phyloP scores from a whole-genome alignment of 2,329 filamentous ascomycete genomes.

The Thelonectria olida region DNA sequence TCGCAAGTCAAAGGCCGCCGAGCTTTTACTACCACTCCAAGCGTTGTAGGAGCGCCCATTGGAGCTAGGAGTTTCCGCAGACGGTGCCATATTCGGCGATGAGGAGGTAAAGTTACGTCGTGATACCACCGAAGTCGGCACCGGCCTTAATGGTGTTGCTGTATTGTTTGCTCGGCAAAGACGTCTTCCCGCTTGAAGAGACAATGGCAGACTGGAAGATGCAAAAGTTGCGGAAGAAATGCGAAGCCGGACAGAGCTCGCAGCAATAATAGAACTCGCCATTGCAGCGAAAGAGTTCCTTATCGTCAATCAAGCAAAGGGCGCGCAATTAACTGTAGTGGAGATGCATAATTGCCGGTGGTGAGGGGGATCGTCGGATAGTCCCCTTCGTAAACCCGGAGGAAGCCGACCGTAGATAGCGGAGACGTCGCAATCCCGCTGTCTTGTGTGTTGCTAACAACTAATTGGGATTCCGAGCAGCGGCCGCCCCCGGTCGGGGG shows the following conservation, averaged over 20 bases:
- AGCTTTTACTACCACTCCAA: constrained; percentile 50
- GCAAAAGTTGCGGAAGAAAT: neutral
- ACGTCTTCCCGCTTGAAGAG: neutral
- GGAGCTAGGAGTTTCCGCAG: constrained; percentile 11
- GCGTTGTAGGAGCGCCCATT: constrained; percentile 37
- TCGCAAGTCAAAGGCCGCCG: constrained; percentile 51
- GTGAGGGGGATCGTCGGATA: constrained; percentile 11
- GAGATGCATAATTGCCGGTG: constrained; percentile 5
- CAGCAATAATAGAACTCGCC: constrained; percentile 4
- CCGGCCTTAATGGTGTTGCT: neutral
- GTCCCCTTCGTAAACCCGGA: neutral
- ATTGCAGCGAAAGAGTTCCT: neutral
- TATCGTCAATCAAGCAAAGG: neutral
- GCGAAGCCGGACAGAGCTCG: constrained; percentile 1
- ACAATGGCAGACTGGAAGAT: neutral
- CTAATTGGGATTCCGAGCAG: no score
- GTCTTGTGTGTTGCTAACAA: no score
- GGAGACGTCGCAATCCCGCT: no score
- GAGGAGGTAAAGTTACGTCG: constrained; percentile 24
- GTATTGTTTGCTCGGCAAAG: neutral
- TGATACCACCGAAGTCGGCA: neutral
- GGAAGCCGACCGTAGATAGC: constrained; percentile 10
- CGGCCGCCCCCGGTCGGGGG: no score
- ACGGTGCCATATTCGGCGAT: constrained; percentile 21
- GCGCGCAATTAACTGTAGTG: neutral